Evolutionary conservation across 2,329 filamentous ascomycete genomes (phyloP), one percentile per base, ranked within the genome.

Genomic region (Hypoxylon sp.): DNA sequence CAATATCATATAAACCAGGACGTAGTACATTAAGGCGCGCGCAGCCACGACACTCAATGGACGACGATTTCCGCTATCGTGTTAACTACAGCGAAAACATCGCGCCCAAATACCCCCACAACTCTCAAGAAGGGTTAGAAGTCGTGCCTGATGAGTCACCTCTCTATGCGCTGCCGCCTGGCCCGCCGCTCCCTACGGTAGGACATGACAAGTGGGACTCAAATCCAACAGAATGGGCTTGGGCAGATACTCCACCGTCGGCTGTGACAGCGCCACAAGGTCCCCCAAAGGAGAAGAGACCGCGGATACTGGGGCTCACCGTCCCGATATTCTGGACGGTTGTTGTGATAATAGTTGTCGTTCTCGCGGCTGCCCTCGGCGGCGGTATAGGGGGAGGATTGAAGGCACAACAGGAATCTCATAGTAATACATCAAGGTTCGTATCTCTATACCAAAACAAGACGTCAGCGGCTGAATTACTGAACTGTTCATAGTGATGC

Each of bases 321-420:
- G 63, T 73, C 1, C 65, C 68, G n/a, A 13, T 68, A 6, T 73
- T 73, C 49, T 73, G 72, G 72, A 43, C 51, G 10, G 4, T 71
- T 2, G 49, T 73, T 32, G 34, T 73, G 17, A 43, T 60, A 10
- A 49, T 72, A 8, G 47, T 69, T 26, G 30, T 73, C 11, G 51
- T 73, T n/a, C 62, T 72, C 3, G 72, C 70, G 1, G 71, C 55
- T 4, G 71, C 28, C 19, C 67, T 71, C 10, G 71, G 70, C 15
- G 71, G 70, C 32, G 71, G 71, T 13, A 64, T 73, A 20, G 70
- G 68, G 20, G 69, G 69, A 4, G 71, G 68, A 3, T 50, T 72
- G n/a, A 64, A 58, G 26, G 63, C 66, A 26, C 69, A 67, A 19
- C 62, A 44, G 48, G 65, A 67, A 55, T 59, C 59, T 3, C 39